Base-by-base conservation (phyloP, 2,329 filamentous ascomycete species). In the Cordyceps pruinosa region DNA sequence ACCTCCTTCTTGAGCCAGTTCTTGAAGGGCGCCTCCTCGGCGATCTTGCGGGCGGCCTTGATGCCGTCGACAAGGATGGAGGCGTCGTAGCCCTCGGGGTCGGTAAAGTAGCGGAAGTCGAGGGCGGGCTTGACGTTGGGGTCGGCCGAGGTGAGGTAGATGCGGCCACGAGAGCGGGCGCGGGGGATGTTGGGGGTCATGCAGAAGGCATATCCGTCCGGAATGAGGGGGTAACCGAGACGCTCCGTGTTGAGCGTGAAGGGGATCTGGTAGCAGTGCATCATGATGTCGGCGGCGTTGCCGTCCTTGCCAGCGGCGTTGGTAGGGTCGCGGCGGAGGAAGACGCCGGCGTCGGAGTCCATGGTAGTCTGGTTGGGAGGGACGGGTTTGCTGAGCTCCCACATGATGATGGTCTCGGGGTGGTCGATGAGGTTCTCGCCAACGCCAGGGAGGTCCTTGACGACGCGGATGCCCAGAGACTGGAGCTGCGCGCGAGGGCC, bases 201-300 rank as follows among this genome's bases (percentile, higher is more conserved):
- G 82, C 90, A 94, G 78, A 95, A 95, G 53, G 89, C 90, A 66
- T 92, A 87, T 60, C 86, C 88, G 63, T 92, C 84, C 60, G 81
- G 65, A 60, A 80, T 68, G 58, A 72, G 69, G 42, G 77, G 78
- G 68, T 85, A 96, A 63, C 90, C 90, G 12, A 96, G 80, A 41
- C 89, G 85, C 56, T 81, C 76, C 1, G 90, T 96, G 80, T 96
- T 96, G 64, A 91, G 83, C 61, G 86, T 89, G 75, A 96, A 96
- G 55, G 90, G 90, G 64, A 96, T 95, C 74, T 96, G 91, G 77
- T 96, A 96, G 81, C 90, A 96, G 77, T 96, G 90, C 88, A 94
- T 94, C 91, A 96, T 96, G 66, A 95, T 75, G 68, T 96, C 91
- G 61, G 88, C 88, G 56, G 89, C 86, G 60, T 88, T 82, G 53